phyloP scores from a whole-genome alignment of 2,329 filamentous ascomycete genomes.

The Alternaria arborescens region DNA sequence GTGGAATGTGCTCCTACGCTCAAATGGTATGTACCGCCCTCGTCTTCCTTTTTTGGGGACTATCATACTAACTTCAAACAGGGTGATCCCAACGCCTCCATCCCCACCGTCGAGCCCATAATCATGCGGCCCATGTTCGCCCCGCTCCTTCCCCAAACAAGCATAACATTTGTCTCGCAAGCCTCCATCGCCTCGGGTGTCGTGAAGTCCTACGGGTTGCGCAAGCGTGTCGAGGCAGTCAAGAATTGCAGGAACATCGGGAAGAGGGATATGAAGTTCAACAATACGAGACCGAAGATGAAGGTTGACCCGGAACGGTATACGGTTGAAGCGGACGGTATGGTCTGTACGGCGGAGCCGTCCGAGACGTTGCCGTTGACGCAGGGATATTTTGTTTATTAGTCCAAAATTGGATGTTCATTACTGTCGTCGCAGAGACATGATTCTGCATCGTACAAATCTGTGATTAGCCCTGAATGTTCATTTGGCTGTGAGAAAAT shows the following conservation, averaged over 20 bases:
- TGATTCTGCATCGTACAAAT: neutral
- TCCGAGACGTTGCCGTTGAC: conserved; percentile 75
- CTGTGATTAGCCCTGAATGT: neutral
- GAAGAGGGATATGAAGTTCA: conserved; percentile 92
- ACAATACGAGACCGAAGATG: conserved; percentile 85
- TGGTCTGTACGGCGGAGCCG: conserved; percentile 76
- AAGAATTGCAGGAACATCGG: conserved; percentile 76
- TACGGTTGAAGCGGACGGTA: conserved; percentile 82
- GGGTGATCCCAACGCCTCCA: conserved; percentile 64
- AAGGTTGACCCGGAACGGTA: conserved; percentile 92
- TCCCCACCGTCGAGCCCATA: conserved; percentile 87
- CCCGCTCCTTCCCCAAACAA: conserved; percentile 73
- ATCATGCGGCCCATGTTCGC: conserved; percentile 88
- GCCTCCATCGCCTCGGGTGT: conserved; percentile 72
- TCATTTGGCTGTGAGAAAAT: neutral
- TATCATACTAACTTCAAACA: conserved; percentile 21
- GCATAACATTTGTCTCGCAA: conserved; percentile 83
- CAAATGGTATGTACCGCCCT: conserved; percentile 72
- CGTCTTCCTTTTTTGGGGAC: neutral
- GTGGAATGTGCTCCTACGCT: conserved; percentile 81
- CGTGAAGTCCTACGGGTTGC: conserved; percentile 75
- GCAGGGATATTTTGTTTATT: conserved; percentile 81
- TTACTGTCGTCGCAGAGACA: neutral
- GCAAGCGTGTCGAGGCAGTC: conserved; percentile 82
- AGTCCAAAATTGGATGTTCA: neutral